Percentiles rank a stretch among this genome's conserved stretches.
Evolutionary conservation across 2,329 filamentous ascomycete species (phyloP).

Genomic region (Orbilia brochopaga): DNA sequence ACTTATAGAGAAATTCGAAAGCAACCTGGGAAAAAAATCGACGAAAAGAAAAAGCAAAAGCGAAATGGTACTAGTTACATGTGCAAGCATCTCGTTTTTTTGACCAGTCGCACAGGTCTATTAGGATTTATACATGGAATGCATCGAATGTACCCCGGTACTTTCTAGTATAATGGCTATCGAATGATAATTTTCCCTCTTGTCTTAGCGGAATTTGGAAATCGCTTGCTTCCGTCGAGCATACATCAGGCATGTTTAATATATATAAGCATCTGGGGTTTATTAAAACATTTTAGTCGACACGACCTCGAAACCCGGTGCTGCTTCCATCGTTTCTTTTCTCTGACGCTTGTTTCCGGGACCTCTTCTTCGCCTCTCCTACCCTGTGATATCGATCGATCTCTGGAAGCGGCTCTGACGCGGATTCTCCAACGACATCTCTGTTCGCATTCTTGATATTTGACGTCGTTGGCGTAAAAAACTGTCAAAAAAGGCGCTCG

Average conservation of each 20-base stretch:
- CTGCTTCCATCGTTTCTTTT: slow-evolving; percentile 22
- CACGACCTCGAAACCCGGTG: slow-evolving; percentile 34
- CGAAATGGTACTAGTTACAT: neutral
- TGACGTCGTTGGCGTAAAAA: slow-evolving; percentile 22
- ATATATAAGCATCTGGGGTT: slow-evolving; percentile 1
- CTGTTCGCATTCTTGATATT: slow-evolving; percentile 25
- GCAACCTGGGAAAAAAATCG: slow-evolving; percentile 17
- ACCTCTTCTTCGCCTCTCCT: slow-evolving; percentile 4
- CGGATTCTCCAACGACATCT: slow-evolving; percentile 27
- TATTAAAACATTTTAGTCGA: slow-evolving; percentile 47
- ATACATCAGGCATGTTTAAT: slow-evolving; percentile 28
- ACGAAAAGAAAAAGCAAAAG: slow-evolving; percentile 36
- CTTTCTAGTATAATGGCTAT: neutral
- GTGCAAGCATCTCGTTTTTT: slow-evolving; percentile 22
- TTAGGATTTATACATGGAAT: slow-evolving; percentile 34
- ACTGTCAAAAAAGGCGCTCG: slow-evolving; percentile 1
- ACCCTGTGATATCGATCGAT: slow-evolving; percentile 20
- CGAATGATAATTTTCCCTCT: slow-evolving; percentile 20
- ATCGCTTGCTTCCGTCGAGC: slow-evolving; percentile 21
- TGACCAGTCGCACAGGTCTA: slow-evolving; percentile 35
- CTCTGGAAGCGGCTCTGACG: slow-evolving; percentile 12
- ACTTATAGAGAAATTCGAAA: slow-evolving; percentile 21
- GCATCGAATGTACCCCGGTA: slow-evolving; percentile 10
- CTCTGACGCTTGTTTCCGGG: slow-evolving; percentile 13
- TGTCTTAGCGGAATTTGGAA: slow-evolving; percentile 43